Conservation (phyloP, 495 filamentous ascomycete species). For the Alectoria sarmentosa region DNA sequence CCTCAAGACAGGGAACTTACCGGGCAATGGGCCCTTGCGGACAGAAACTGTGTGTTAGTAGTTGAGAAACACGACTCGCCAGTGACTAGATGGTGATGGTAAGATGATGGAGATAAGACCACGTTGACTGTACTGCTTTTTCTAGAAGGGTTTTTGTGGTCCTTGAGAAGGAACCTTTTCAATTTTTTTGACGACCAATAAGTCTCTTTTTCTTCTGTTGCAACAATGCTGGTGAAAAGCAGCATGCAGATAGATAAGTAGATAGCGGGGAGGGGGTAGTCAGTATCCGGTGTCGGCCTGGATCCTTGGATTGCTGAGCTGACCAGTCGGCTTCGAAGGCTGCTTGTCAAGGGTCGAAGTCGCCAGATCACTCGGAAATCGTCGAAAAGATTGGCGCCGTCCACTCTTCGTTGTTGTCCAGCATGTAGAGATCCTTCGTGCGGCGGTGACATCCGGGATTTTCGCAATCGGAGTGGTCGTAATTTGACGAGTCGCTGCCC, state of each 20-base stretch:
- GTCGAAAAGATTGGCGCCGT: neutral
- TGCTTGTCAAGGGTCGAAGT: slow-evolving; percentile 5
- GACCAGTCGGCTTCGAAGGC: neutral
- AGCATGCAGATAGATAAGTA: neutral
- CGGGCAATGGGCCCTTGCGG: neutral
- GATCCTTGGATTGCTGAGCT: neutral
- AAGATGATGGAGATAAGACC: neutral
- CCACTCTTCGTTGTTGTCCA: neutral
- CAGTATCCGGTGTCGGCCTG: neutral
- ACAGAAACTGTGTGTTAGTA: neutral
- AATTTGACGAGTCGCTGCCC: neutral
- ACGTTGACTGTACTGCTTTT: neutral
- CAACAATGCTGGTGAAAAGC: neutral
- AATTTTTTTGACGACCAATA: slow-evolving; percentile 1
- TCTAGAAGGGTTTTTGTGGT: neutral
- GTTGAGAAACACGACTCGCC: neutral
- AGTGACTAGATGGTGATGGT: neutral
- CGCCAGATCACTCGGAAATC: neutral
- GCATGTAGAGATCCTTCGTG: neutral
- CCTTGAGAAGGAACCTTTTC: neutral
- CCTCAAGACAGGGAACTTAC: neutral
- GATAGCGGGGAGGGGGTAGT: neutral
- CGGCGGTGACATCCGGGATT: neutral
- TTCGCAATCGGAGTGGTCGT: neutral
- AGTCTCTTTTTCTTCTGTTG: slow-evolving; percentile 2